A percentile compares a stretch with the other conserved stretches of the same genome.
These are phyloP conservation scores for Hypoxylon trugodes DNA, from an alignment of 495 filamentous ascomycete genomes.

Conservation along the genomic window DNA sequence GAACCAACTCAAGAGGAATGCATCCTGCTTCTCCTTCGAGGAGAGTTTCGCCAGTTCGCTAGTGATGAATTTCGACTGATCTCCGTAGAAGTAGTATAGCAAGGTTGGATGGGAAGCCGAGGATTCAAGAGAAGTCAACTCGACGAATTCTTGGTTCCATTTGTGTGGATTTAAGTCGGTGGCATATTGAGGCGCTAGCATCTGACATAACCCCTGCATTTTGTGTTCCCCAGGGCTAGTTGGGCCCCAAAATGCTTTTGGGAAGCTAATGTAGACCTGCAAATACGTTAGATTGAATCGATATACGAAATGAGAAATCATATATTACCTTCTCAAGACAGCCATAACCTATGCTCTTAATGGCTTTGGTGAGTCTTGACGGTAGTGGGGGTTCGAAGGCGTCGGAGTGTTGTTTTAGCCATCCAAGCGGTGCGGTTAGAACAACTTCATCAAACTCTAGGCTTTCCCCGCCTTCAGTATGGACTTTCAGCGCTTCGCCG, in stretches of 20 bases:
- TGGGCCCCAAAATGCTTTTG: constrained; percentile 66
- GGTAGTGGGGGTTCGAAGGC: constrained; percentile 79
- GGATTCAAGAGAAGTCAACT: constrained; percentile 71
- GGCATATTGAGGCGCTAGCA: constrained; percentile 71
- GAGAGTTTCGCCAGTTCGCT: constrained; percentile 50
- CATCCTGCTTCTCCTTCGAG: constrained; percentile 48
- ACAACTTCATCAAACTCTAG: constrained; percentile 84
- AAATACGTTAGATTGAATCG: constrained; percentile 6
- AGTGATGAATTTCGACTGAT: constrained; percentile 58
- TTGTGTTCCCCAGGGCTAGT: constrained; percentile 35
- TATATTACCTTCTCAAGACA: constrained; percentile 78
- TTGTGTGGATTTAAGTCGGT: constrained; percentile 64
- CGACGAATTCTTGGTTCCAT: constrained; percentile 84
- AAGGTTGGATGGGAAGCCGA: constrained; percentile 80
- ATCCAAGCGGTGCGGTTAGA: constrained; percentile 85
- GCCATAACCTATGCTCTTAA: constrained; percentile 83
- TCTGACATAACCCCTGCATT: constrained; percentile 69
- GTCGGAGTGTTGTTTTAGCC: constrained; percentile 78
- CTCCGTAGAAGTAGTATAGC: constrained; percentile 90
- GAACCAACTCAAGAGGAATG: constrained; percentile 68
- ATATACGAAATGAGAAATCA: background rate
- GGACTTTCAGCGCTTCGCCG: constrained; percentile 58
- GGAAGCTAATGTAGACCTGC: constrained; percentile 86
- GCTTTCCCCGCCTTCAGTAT: constrained; percentile 60
- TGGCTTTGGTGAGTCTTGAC: constrained; percentile 70